A percentile compares a stretch with the other conserved stretches of the same genome.
Conservation (phyloP, 495 filamentous ascomycete genomes). For the Neurospora cerealis region DNA sequence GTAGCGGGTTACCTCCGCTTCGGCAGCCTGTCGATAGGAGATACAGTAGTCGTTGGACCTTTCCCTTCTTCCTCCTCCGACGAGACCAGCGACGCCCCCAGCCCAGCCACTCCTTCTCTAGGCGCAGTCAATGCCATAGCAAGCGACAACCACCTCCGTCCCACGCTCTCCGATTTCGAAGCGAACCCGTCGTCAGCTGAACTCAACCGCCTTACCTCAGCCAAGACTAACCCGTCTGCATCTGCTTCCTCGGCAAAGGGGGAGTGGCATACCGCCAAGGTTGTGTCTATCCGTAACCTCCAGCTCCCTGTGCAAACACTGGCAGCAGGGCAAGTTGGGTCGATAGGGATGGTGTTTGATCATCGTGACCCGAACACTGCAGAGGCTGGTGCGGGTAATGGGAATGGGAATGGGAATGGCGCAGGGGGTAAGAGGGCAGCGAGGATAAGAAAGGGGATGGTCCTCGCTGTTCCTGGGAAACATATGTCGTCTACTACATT, state of each 20-base stretch:
- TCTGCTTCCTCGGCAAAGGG: constrained; percentile 38
- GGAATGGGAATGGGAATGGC: constrained; percentile 14
- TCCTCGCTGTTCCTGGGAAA: constrained; percentile 50
- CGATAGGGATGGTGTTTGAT: constrained; percentile 61
- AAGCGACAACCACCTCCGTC: constrained; percentile 19
- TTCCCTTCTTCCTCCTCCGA: constrained; percentile 40
- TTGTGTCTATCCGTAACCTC: constrained; percentile 80
- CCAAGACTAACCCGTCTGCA: constrained; percentile 23
- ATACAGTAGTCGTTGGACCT: constrained; percentile 71
- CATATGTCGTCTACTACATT: constrained; percentile 40
- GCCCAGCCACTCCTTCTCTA: constrained; percentile 14
- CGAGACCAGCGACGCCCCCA: constrained; percentile 22
- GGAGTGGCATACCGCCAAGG: constrained; percentile 67
- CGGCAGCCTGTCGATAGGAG: constrained; percentile 67
- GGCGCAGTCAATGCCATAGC: background rate
- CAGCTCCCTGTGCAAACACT: constrained; percentile 73
- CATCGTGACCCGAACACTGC: background rate
- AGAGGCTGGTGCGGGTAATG: constrained; percentile 8
- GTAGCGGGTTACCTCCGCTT: constrained; percentile 76
- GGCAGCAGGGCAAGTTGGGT: constrained; percentile 75
- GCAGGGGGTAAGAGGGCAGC: background rate
- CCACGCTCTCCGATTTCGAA: constrained; percentile 25
- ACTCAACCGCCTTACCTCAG: constrained; percentile 25
- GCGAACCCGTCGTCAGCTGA: constrained; percentile 31
- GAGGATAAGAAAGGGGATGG: constrained; percentile 74